Conservation (phyloP, 768 basidiomycete genomes). For the Termitomyces bulborhizus region DNA sequence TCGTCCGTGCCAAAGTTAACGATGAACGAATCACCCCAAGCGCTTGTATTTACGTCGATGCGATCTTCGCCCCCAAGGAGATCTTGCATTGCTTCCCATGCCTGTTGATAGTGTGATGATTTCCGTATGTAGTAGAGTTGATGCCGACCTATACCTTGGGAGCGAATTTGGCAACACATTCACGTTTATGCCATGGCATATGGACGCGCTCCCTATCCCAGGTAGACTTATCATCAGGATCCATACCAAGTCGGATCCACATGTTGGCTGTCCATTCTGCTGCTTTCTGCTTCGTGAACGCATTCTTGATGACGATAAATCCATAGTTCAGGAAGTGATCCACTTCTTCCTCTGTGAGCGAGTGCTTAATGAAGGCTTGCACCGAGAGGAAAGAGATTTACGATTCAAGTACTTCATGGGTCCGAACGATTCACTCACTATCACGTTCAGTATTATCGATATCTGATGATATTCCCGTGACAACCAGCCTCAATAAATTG, state of each 20-base stretch:
- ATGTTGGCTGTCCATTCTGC: slow-evolving; percentile 43
- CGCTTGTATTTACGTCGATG: slow-evolving; percentile 39
- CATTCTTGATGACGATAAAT: slow-evolving; percentile 44
- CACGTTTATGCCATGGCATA: slow-evolving; percentile 47
- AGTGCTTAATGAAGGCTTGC: not conserved
- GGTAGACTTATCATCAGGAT: slow-evolving; percentile 48
- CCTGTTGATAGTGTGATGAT: slow-evolving; percentile 21
- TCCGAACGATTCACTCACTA: not conserved
- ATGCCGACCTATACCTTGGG: slow-evolving; percentile 35
- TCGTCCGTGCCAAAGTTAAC: slow-evolving; percentile 52
- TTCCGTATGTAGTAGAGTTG: not conserved
- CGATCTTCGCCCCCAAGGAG: slow-evolving; percentile 55
- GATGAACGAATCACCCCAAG: slow-evolving; percentile 58
- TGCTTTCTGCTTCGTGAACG: slow-evolving; percentile 47
- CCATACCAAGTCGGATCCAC: slow-evolving; percentile 46
- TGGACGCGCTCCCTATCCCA: slow-evolving; percentile 48
- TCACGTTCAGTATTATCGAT: not conserved
- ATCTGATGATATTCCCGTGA: not conserved
- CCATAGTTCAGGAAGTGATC: slow-evolving; percentile 52
- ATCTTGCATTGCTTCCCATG: slow-evolving; percentile 57
- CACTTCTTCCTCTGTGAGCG: slow-evolving; percentile 35
- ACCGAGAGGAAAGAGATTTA: slow-evolving; percentile 13
- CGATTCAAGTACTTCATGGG: slow-evolving; percentile 27
- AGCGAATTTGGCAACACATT: slow-evolving; percentile 40
- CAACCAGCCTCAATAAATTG: not conserved